phyloP scores from a whole-genome alignment of 129 eudicot species.

The Oenanthe sinensis region DNA sequence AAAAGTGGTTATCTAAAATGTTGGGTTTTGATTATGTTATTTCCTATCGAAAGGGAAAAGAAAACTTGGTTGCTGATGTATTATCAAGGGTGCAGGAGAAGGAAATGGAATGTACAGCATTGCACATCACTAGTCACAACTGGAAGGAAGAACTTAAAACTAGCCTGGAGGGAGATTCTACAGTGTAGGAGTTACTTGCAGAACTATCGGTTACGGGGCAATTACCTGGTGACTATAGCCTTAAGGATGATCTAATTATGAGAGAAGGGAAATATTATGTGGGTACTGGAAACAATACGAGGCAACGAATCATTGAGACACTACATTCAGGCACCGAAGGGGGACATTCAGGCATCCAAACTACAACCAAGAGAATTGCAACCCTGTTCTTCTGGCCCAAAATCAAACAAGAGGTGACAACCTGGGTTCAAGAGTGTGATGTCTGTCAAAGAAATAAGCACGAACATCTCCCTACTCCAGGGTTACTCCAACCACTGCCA shows the following conservation, averaged over 20 bases:
- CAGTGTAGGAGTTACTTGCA: no score
- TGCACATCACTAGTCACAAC: no score
- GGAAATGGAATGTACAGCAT: no score
- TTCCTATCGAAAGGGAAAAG: background rate
- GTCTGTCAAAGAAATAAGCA: background rate
- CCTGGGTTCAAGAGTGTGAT: background rate
- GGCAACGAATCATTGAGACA: background rate
- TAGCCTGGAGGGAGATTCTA: no score
- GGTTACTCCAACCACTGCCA: constrained; percentile 1
- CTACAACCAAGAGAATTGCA: background rate
- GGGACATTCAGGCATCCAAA: background rate
- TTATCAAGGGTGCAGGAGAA: background rate
- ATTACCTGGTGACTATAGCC: no score
- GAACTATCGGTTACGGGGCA: no score
- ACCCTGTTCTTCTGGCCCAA: no score
- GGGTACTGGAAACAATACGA: background rate
- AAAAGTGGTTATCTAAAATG: background rate
- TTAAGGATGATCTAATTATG: no score
- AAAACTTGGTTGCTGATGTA: background rate
- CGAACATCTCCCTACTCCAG: background rate
- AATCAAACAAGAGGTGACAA: no score
- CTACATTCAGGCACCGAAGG: background rate
- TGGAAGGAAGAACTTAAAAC: no score
- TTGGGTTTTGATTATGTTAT: background rate
- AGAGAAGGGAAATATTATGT: background rate